Evolutionary conservation across 2,329 filamentous ascomycete species (phyloP), one percentile per base, ranked within the genome.

Genomic region (Intubia oerlemansii): DNA sequence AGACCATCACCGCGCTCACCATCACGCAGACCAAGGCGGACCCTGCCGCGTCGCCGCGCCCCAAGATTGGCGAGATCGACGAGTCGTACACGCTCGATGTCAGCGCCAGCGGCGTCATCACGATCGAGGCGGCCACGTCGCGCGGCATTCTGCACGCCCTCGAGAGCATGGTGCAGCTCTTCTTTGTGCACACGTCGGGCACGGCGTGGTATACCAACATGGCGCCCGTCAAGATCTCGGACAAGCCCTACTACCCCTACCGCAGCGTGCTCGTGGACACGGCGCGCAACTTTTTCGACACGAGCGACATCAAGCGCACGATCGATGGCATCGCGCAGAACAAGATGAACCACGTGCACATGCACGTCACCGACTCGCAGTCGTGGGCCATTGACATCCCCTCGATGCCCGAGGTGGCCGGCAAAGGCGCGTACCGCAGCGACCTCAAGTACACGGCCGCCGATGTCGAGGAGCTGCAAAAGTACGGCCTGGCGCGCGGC

Each of bases 331-430:
- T 77, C 38, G 56, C 75, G 2, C 81, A 69, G 62, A 80, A 72
- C 54, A 88, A 90, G 54, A 63, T 88, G 57, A 88, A 88, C 51
- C 61, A 70, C 5, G 59, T 90, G 32, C 80, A 88, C 49, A 55
- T 85, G 30, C 80, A 90, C 53, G 60, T 74, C 32, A 88, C 78
- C 5, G 80, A 90, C 48, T 70, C 74, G 11, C 80, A 90, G 48
- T 78, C 78, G 4, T 90, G 80, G 75, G 81, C 81, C 0, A 56
- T 91, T 15, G 78, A 81, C 39, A 72, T 91, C 28, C 76, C 78
- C 1, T 50, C 74, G 3, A 50, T 91, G 36, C 76, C 81, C 4
- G 62, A 73, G 33, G 56, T 91, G 3, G 60, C 79, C 4, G 49
- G 57, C 29, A 72, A 79, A 45, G 81, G 80, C 20, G 73, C 79